phyloP scores from a whole-genome alignment of 805 yeast genomes.

The Saccharomycopsis malanga region DNA sequence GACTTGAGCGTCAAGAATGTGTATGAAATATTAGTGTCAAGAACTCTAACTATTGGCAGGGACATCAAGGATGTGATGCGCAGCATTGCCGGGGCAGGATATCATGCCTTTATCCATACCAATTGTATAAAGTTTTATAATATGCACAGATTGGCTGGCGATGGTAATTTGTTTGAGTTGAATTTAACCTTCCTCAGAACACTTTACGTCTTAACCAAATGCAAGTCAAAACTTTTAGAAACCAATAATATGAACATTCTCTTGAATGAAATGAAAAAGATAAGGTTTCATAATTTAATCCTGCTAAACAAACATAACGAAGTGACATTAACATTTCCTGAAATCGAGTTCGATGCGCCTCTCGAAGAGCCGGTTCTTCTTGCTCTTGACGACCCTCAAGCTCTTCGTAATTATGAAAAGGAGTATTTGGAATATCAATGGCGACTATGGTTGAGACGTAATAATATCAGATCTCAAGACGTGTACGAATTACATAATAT shows the following conservation, averaged over 20 bases:
- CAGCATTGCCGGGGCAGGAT: neutral
- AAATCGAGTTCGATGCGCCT: no score
- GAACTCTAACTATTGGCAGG: neutral
- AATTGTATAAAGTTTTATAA: neutral
- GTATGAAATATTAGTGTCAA: neutral
- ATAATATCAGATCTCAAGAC: no score
- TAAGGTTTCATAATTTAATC: no score
- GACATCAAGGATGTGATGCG: constrained; percentile 6
- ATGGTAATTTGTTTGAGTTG: neutral
- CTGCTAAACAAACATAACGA: no score
- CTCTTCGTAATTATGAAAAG: no score
- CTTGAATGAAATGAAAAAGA: no score
- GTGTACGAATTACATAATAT: no score
- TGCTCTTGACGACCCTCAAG: no score
- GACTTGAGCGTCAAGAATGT: neutral
- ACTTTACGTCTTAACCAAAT: neutral
- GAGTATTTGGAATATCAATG: no score
- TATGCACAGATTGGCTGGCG: neutral
- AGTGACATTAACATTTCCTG: no score
- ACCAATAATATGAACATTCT: neutral
- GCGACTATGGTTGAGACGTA: no score
- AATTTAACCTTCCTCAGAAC: neutral
- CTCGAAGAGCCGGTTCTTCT: no score
- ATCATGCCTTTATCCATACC: neutral
- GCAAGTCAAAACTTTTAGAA: neutral